A percentile compares a stretch with the other conserved stretches of the same genome.
phyloP scores from a whole-genome alignment of 768 basidiomycete genomes.

The Boletus rubescentipes region DNA sequence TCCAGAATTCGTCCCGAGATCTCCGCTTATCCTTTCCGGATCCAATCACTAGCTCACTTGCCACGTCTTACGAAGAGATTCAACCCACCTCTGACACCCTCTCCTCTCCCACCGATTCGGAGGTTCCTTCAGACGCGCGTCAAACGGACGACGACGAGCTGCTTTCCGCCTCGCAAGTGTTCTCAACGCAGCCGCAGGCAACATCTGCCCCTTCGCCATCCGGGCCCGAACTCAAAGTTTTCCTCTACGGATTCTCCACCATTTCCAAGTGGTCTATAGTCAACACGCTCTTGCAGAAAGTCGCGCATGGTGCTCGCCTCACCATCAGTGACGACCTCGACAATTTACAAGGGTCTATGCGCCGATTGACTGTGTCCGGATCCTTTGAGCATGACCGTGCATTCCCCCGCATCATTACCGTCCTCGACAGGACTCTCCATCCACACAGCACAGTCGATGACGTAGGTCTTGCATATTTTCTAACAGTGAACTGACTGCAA shows the following conservation, averaged over 20 bases:
- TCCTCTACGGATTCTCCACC: conserved; percentile 65
- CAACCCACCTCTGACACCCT: conserved; percentile 39
- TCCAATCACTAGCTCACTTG: conserved; percentile 68
- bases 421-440: conserved; percentile 38
- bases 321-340: conserved; percentile 23
- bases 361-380: conserved; percentile 27
- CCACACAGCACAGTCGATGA: conserved; percentile 17
- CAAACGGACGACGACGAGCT: conserved; percentile 35
- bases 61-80: conserved; percentile 56
- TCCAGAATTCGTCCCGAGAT: conserved; percentile 66
- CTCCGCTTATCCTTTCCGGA: conserved; percentile 82
- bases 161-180: conserved; percentile 17
- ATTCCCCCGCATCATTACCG: conserved; percentile 35
- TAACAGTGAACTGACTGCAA: conserved; percentile 31
- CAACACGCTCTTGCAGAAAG: conserved; percentile 57
- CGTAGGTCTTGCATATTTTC: conserved; percentile 28
- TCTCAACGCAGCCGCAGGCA: conserved; percentile 35
- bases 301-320: conserved; percentile 38
- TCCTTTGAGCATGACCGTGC: conserved; percentile 25
- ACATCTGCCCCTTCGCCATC: conserved; percentile 19
- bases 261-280: conserved; percentile 61
- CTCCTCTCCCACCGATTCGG: conserved; percentile 20
- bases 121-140: conserved; percentile 12
- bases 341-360: conserved; percentile 21
- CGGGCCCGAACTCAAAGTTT: conserved; percentile 53